Base-by-base conservation (phyloP, 768 basidiomycete genomes). In the Termitomyces bulborhizus region DNA sequence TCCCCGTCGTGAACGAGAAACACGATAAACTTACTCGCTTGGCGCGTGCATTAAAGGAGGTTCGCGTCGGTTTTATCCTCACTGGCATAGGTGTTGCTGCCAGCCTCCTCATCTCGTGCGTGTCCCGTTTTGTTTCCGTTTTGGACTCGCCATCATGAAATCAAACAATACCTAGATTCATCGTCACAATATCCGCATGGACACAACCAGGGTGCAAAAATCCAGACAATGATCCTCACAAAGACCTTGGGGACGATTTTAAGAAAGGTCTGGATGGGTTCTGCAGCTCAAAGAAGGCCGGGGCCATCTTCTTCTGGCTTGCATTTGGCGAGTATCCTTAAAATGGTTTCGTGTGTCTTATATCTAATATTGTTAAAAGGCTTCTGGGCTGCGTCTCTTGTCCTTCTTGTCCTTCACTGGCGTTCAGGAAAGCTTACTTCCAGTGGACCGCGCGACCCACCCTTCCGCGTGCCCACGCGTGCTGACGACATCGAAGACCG, bases 251-350 rank as follows among this genome's bases (percentile, higher is more conserved):
- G 18, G 73, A 78, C 31, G 80, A 76, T 55, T 98, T 88, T 68
- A 78, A 79, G 59, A 75, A 76, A 4, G 90, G 75, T 18, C 74
- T 98, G 2, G 71, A 78, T 3, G 83, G 88, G 0, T 97, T 91
- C 90, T 98, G 94, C 70, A 83, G 76, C 59, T 95, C 94, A 6
- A 98, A 97, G 73, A 93, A 92, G 63, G 94, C 94, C 2, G 90
- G 82, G 0, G 83, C 83, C 4, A 82, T 95, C 45, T 97, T 98
- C 71, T 87, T 94, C 67, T 96, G 93, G 94, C 68, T 93, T 8
- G 75, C 82, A 1, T 90, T 91, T 53, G 77, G 91, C 90, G 61
- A 46, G 84, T 75, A 7, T 16, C 32, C 21, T 6, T 48, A 36
- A 16, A 42, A 9, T 16, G 3, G 46, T 31, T 41, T 50, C 27